phyloP scores from a whole-genome alignment of 2,329 filamentous ascomycete genomes.

The Passalora sequoiae region DNA sequence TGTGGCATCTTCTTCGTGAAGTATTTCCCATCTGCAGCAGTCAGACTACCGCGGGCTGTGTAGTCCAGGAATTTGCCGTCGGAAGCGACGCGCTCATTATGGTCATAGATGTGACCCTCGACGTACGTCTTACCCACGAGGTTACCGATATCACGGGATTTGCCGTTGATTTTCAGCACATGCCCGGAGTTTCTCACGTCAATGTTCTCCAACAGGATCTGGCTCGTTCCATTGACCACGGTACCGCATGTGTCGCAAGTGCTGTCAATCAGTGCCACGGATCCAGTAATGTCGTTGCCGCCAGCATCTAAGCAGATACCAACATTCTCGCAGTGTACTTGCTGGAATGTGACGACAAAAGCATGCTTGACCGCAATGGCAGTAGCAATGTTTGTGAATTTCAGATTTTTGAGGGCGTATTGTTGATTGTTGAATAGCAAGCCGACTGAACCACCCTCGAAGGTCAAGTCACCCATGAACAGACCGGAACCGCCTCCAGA shows the following conservation, averaged over 20 bases:
- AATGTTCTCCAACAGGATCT: constrained; percentile 24
- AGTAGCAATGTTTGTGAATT: constrained; percentile 23
- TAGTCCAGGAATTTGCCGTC: constrained; percentile 19
- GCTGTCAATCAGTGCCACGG: constrained; percentile 27
- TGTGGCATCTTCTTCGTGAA: constrained; percentile 40
- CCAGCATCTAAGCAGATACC: constrained; percentile 26
- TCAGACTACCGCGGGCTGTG: constrained; percentile 19
- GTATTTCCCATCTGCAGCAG: constrained; percentile 34
- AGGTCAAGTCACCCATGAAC: constrained; percentile 47
- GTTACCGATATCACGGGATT: constrained; percentile 26
- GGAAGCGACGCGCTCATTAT: not conserved
- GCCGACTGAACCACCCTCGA: constrained; percentile 58
- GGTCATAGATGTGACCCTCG: constrained; percentile 16
- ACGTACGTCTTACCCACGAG: constrained; percentile 33
- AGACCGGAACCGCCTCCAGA: constrained; percentile 19
- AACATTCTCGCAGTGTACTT: constrained; percentile 27
- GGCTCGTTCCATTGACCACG: constrained; percentile 17
- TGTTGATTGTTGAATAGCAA: constrained; percentile 56
- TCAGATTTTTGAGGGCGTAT: constrained; percentile 38
- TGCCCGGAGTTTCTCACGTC: constrained; percentile 19
- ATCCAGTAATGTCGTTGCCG: constrained; percentile 18
- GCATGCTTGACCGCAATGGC: constrained; percentile 22
- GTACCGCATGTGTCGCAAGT: constrained; percentile 18
- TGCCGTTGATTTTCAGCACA: constrained; percentile 23
- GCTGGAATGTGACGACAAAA: constrained; percentile 21